Conservation (phyloP, 2,329 filamentous ascomycete species). For the Talaromyces albobiverticillius region DNA sequence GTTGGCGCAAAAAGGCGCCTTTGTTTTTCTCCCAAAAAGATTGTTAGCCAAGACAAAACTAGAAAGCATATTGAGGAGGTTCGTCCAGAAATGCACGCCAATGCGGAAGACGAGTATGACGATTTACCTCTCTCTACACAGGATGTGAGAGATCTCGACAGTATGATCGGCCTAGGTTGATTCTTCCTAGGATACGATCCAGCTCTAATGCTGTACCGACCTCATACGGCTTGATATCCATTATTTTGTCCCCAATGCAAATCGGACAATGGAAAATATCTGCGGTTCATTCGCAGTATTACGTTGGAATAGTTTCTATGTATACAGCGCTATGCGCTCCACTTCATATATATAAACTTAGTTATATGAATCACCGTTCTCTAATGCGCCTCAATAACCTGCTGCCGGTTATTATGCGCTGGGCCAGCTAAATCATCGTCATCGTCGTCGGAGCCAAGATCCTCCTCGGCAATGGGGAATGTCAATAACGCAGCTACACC, state of each 20-base stretch:
- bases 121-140: slow-evolving; percentile 13
- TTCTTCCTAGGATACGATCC: too few species aligned
- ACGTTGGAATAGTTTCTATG: neutral
- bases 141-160: slow-evolving; percentile 12
- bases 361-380: neutral
- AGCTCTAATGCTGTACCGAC: too few species aligned
- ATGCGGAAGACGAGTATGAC: slow-evolving; percentile 13
- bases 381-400: slow-evolving; percentile 13
- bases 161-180: slow-evolving; percentile 6
- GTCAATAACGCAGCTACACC: slow-evolving; percentile 88
- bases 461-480: slow-evolving; percentile 78
- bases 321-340: neutral
- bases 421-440: slow-evolving; percentile 12
- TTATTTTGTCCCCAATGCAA: neutral
- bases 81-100: neutral
- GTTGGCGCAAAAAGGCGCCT: neutral
- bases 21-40: neutral
- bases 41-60: neutral
- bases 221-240: too few species aligned
- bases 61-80: neutral
- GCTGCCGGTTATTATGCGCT: slow-evolving; percentile 6
- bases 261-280: neutral
- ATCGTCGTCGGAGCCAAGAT: slow-evolving; percentile 61
- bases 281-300: neutral
- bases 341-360: neutral